Evolutionary conservation across 495 filamentous ascomycete genomes (phyloP).

Genomic region (Penicillium crystallinum): DNA sequence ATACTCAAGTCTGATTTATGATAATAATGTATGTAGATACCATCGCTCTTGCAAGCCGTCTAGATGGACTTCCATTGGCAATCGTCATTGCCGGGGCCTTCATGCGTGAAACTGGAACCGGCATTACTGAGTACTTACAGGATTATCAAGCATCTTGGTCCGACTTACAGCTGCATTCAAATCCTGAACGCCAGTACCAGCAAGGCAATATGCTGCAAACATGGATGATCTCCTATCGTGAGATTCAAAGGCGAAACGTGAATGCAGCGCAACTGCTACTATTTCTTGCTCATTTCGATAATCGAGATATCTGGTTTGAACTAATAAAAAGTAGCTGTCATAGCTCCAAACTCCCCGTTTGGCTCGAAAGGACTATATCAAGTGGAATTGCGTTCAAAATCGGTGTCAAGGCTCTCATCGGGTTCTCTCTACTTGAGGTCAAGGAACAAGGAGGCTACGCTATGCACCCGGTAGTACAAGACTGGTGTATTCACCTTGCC

Average conservation of each 20-base stretch:
- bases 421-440: slow-evolving; percentile 26
- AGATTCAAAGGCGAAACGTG: slow-evolving; percentile 30
- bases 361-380: slow-evolving; percentile 24
- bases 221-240: slow-evolving; percentile 41
- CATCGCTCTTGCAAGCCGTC: slow-evolving; percentile 17
- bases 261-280: slow-evolving; percentile 35
- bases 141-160: slow-evolving; percentile 39
- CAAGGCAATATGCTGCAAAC: slow-evolving; percentile 39
- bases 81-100: slow-evolving; percentile 40
- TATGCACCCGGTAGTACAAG: slow-evolving; percentile 32
- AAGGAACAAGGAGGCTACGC: slow-evolving; percentile 29
- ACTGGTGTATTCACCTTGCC: slow-evolving; percentile 24
- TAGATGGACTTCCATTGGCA: slow-evolving; percentile 41
- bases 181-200: slow-evolving; percentile 26
- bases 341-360: slow-evolving; percentile 17
- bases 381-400: slow-evolving; percentile 26
- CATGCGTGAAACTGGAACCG: slow-evolving; percentile 32
- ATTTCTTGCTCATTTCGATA: slow-evolving; percentile 45
- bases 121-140: slow-evolving; percentile 30
- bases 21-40: slow-evolving; percentile 21
- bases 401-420: slow-evolving; percentile 24
- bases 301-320: slow-evolving; percentile 49
- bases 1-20: slow-evolving; percentile 3
- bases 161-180: slow-evolving; percentile 27
- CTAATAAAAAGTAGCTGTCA: slow-evolving; percentile 21